Conservation (phyloP, 176 grass and related monocot genomes). For the Tillandsia leiboldiana region DNA sequence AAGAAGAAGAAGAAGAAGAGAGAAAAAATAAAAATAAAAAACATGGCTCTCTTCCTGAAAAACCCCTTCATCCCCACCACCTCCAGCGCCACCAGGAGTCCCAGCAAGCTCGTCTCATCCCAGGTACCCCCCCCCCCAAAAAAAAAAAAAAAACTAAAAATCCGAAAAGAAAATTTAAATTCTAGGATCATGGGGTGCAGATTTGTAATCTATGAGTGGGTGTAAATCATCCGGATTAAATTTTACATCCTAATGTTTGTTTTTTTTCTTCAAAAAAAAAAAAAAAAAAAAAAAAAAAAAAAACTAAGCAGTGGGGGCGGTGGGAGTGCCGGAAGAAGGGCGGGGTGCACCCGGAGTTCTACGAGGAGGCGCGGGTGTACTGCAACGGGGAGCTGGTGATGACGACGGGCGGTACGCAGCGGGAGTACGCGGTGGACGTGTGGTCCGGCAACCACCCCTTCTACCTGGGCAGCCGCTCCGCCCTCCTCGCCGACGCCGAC, state of each 20-base stretch:
- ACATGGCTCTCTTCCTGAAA: constrained; percentile 70
- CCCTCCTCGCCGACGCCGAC: constrained; percentile 58
- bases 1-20: neutral
- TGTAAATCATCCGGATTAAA: neutral
- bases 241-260: neutral
- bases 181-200: no score
- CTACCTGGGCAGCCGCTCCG: constrained; percentile 73
- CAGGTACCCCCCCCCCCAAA: constrained; percentile 16
- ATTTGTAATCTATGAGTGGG: no score
- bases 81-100: constrained; percentile 13
- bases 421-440: constrained; percentile 78
- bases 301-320: constrained; percentile 27
- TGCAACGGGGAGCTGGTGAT: constrained; percentile 91
- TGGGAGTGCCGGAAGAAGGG: constrained; percentile 77
- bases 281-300: no score
- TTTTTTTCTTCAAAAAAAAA: no score
- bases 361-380: constrained; percentile 87
- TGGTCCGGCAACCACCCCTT: constrained; percentile 99
- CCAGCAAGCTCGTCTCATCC: constrained; percentile 21
- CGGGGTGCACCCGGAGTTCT: constrained; percentile 78
- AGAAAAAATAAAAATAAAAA: neutral
- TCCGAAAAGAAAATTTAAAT: no score
- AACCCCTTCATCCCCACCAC: constrained; percentile 47
- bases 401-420: constrained; percentile 79
- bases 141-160: constrained; percentile 8